Evolutionary conservation across 768 basidiomycete species (phyloP), one percentile per base, ranked within the genome.

Genomic region (Tubosaeta sp.): DNA sequence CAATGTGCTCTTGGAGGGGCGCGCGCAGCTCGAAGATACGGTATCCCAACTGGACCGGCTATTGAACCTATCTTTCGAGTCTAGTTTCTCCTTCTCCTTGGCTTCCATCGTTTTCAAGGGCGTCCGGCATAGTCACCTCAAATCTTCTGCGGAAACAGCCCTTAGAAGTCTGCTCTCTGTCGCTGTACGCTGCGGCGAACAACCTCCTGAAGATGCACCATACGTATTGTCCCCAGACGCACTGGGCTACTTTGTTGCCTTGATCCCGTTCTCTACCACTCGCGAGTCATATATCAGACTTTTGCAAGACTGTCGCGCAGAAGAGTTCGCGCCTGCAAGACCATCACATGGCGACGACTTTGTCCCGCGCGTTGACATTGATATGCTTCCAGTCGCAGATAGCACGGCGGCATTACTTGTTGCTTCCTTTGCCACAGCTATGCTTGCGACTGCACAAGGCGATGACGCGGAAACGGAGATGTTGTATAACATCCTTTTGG

Each of bases 71-170:
- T 88, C 87, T 0, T 95, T 94, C 70, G 85, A 88, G 34, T 69
- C 71, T 22, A 86, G 76, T 65, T 88, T 92, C 70, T 88, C 89
- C 7, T 91, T 95, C 69, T 84, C 88, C 12, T 69, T 97, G 17
- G 84, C 91, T 1, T 76, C 89, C 0, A 79, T 91, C 57, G 81
- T 95, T 43, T 90, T 93, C 78, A 93, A 94, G 64, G 92, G 91
- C 37, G 71, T 93, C 50, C 82, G 92, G 25, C 83, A 85, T 58
- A 76, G 82, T 2, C 74, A 76, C 4, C 76, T 91, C 57, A 80
- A 73, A 47, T 80, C 82, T 7, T 76, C 81, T 12, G 84, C 87
- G 2, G 80, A 82, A 56, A 73, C 72, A 4, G 78, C 81, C 14
- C 72, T 93, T 13, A 76, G 85, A 57, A 83, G 76, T 27, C 71